Percentiles rank a stretch among this genome's conserved stretches.
These are phyloP conservation scores for Paramecium sexaurelia DNA, from an alignment of 73 alveolate species.

Conservation along the genomic window DNA sequence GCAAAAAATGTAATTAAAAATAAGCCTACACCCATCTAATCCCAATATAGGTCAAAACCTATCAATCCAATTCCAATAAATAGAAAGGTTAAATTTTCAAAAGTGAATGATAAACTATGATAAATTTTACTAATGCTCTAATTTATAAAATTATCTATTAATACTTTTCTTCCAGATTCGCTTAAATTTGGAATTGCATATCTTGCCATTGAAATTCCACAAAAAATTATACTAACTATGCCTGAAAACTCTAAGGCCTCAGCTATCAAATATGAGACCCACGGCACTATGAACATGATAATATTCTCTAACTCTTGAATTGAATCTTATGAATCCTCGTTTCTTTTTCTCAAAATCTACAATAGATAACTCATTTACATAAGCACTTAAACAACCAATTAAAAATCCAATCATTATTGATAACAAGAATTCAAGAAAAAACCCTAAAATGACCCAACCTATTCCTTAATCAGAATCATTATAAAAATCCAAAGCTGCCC, in stretches of 20 bases:
- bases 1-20: slow-evolving; percentile 66
- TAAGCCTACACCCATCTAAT: slow-evolving; percentile 69
- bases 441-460: slow-evolving; percentile 23
- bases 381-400: slow-evolving; percentile 58
- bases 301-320: slow-evolving; percentile 66
- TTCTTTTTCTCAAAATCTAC: slow-evolving; percentile 54
- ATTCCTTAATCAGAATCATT: slow-evolving; percentile 16
- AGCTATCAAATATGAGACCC: slow-evolving; percentile 84
- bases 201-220: slow-evolving; percentile 84
- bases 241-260: slow-evolving; percentile 86
- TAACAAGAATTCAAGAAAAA: slow-evolving; percentile 28
- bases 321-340: not conserved
- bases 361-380: not conserved
- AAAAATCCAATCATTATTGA: slow-evolving; percentile 60
- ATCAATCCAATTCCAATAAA: slow-evolving; percentile 85
- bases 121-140: slow-evolving; percentile 68
- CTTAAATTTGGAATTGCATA: slow-evolving; percentile 84
- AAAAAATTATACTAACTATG: slow-evolving; percentile 80
- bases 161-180: slow-evolving; percentile 54
- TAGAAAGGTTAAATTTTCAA: slow-evolving; percentile 82
- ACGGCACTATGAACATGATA: slow-evolving; percentile 83
- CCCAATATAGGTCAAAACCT: slow-evolving; percentile 71
- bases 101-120: slow-evolving; percentile 73
- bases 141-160: not conserved
- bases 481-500: slow-evolving; percentile 13